Evolutionary conservation across 371 early-diverging fungal genomes (phyloP), one percentile per base, ranked within the genome.

Genomic region (Mucor velutinosus): DNA sequence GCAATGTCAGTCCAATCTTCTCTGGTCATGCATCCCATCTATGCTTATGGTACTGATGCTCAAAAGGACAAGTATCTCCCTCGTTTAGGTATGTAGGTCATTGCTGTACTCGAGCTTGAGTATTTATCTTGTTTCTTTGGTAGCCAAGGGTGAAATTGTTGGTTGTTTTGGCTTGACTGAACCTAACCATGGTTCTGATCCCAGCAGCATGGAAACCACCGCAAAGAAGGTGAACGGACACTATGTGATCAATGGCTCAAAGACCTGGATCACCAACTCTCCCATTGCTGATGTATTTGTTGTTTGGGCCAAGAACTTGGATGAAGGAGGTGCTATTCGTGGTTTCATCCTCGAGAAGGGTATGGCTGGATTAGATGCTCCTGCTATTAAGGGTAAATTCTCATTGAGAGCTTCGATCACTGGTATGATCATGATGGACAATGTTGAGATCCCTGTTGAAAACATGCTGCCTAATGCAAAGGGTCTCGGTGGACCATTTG

Each of bases 231-330:
- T 85, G 41, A 89, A 90, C 62, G 93, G 92, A 30, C 82, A 83
- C 37, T 99, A 92, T 77, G 86, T 95, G 12, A 62, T 98, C 58
- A 92, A 88, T 62, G 98, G 98, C 2, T 84, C 93, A 81, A 99
- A 99, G 87, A 97, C 96, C 39, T 99, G 99, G 99, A 99, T 99
- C 79, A 96, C 99, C 67, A 97, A 97, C 87, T 94, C 97, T 39
- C 99, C 99, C 23, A 92, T 98, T 63, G 99, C 99, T 53, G 98
- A 98, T 65, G 93, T 98, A n/a, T 94, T 96, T 83, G 85, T 99
- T 23, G 87, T 98, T n/a, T 99, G 99, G 99, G 99, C 97, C 45
- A 97, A 96, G 86, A 88, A 89, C 53, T 65, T 73, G 41, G 88
- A 88, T 19, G 94, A 95, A 66, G 93, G 90, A 71, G 90, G 90